Conservation (phyloP, 257 asterid genomes). For the Penstemon davidsonii region DNA sequence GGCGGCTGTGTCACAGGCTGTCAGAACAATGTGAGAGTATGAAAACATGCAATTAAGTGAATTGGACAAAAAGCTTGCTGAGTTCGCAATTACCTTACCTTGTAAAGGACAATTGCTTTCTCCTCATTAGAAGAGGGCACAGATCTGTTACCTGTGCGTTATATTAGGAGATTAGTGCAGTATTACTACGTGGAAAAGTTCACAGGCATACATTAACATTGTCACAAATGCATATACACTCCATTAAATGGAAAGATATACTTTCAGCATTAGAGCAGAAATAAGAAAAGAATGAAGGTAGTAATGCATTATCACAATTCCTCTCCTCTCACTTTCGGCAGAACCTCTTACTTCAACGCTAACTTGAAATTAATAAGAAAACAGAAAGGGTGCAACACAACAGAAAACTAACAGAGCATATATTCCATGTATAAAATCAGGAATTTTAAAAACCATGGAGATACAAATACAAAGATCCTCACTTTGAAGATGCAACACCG, state of each 20-base stretch:
- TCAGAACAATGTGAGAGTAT: constrained; percentile 27
- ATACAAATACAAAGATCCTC: too few relatives aligned
- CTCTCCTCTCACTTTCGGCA: background rate
- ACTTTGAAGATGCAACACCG: too few relatives aligned
- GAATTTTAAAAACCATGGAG: too few relatives aligned
- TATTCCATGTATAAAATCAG: too few relatives aligned
- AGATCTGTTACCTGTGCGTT: constrained; percentile 59
- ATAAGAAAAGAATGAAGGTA: constrained; percentile 15
- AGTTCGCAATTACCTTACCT: constrained; percentile 45
- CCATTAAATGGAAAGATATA: background rate
- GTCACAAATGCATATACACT: constrained; percentile 1
- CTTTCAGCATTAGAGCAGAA: constrained; percentile 13
- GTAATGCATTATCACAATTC: background rate
- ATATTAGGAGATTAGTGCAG: constrained; percentile 24
- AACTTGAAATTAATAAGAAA: constrained; percentile 1
- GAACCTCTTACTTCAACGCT: constrained; percentile 1
- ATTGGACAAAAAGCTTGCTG: constrained; percentile 22
- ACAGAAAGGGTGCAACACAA: background rate
- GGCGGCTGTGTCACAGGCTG: constrained; percentile 67
- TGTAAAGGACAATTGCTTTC: constrained; percentile 84
- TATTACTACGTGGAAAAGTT: background rate
- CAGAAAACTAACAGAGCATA: too few relatives aligned
- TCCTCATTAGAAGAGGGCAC: constrained; percentile 51
- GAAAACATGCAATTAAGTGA: constrained; percentile 22
- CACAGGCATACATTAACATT: constrained; percentile 5